Evolutionary conservation across 1,139 yeast genomes (phyloP).

Genomic region (Taiozyma sp.): DNA sequence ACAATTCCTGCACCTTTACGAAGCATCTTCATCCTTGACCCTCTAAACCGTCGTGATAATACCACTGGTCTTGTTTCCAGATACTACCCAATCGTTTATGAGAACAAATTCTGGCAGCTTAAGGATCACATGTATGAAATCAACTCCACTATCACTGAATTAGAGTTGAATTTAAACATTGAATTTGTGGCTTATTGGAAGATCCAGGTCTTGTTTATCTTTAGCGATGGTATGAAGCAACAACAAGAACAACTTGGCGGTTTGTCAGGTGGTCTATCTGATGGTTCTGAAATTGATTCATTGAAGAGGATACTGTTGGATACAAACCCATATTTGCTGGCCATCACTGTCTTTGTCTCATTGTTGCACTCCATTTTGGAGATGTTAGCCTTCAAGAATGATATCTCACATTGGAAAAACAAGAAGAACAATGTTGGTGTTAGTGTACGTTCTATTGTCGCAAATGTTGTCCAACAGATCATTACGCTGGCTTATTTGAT

Average conservation of each 20-base stretch:
- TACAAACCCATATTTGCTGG: conserved; percentile 32
- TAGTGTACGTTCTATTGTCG: conserved; percentile 33
- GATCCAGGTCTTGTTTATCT: conserved; percentile 26
- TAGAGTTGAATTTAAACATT: conserved; percentile 27
- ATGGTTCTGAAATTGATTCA: conserved; percentile 30
- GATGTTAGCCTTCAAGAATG: conserved; percentile 35
- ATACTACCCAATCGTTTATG: conserved; percentile 30
- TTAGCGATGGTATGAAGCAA: conserved; percentile 27
- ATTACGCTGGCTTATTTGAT: conserved; percentile 32
- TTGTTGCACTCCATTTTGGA: conserved; percentile 33
- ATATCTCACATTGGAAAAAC: conserved; percentile 34
- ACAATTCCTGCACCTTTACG: conserved; percentile 21
- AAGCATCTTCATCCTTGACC: conserved; percentile 23
- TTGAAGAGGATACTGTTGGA: conserved; percentile 32
- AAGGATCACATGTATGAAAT: conserved; percentile 30
- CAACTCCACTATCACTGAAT: conserved; percentile 21
- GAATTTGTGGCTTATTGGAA: conserved; percentile 27
- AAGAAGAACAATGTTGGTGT: conserved; percentile 35
- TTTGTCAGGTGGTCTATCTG: conserved; percentile 16
- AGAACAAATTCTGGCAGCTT: conserved; percentile 35
- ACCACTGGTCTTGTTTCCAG: conserved; percentile 23
- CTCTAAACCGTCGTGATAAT: conserved; percentile 26
- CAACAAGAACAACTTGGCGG: conserved; percentile 21
- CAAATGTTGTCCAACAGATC: conserved; percentile 34
- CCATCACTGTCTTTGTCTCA: conserved; percentile 29